phyloP scores from a whole-genome alignment of 495 filamentous ascomycete species.

The Podospora australis region DNA sequence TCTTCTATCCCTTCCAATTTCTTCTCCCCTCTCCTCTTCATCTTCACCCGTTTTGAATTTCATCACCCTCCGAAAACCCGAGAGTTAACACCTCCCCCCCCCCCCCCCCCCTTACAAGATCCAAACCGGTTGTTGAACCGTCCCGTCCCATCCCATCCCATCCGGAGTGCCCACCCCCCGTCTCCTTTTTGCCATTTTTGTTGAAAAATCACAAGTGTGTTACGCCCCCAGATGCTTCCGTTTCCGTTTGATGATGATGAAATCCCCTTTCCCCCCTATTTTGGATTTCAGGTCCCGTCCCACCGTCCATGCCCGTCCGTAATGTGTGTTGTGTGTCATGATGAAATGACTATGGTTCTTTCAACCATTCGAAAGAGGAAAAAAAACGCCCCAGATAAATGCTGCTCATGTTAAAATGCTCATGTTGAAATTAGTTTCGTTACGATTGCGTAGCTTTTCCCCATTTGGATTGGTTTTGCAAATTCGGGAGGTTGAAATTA shows the following conservation, averaged over 20 bases:
- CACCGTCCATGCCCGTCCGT: background rate
- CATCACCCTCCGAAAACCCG: no score
- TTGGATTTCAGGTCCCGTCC: background rate
- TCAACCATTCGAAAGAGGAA: background rate
- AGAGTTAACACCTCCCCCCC: no score
- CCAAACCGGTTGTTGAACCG: conserved; percentile 7
- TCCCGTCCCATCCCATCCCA: conserved; percentile 9
- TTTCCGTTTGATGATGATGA: background rate
- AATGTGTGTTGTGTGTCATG: no score
- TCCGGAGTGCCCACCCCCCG: background rate
- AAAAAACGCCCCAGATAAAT: conserved; percentile 18
- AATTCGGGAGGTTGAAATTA: conserved; percentile 15
- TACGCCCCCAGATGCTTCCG: no score
- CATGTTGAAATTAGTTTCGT: conserved; percentile 12
- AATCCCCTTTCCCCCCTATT: background rate
- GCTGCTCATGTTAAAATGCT: conserved; percentile 5
- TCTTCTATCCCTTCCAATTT: background rate
- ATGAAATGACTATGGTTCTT: no score
- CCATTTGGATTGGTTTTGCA: no score
- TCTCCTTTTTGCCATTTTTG: conserved; percentile 22
- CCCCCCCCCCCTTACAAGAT: conserved; percentile 4
- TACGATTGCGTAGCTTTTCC: conserved; percentile 8
- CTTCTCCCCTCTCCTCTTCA: background rate
- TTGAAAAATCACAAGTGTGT: conserved; percentile 28
- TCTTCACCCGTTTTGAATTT: no score